A percentile compares a stretch with the other conserved stretches of the same genome.
phyloP scores from a whole-genome alignment of 192 early-diverging fungal genomes.

The Backusella morwellensis region DNA sequence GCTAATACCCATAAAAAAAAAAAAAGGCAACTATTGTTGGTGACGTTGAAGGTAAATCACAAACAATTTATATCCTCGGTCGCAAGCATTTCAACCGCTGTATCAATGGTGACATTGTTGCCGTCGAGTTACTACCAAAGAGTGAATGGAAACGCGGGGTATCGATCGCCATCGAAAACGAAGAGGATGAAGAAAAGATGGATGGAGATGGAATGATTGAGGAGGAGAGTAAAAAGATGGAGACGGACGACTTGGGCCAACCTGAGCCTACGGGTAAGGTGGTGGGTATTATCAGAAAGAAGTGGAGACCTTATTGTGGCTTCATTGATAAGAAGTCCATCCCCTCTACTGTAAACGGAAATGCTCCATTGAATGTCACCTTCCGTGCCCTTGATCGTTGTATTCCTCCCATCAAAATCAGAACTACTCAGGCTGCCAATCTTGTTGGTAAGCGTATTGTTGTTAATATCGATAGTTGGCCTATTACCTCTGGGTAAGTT shows the following conservation, averaged over 20 bases:
- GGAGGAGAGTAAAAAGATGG: constrained; percentile 54
- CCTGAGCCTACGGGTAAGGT: constrained; percentile 80
- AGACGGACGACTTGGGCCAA: constrained; percentile 51
- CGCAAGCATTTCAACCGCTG: constrained; percentile 86
- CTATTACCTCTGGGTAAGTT: constrained; percentile 63
- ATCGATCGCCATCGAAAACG: constrained; percentile 72
- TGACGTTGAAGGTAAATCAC: constrained; percentile 71
- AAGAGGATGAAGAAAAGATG: constrained; percentile 61
- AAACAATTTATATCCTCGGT: constrained; percentile 77
- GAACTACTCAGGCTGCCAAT: constrained; percentile 81
- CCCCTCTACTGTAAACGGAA: constrained; percentile 54
- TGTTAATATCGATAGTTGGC: constrained; percentile 93
- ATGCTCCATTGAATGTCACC: constrained; percentile 68
- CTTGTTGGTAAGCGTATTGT: constrained; percentile 86
- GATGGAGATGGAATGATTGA: constrained; percentile 31
- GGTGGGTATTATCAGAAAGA: constrained; percentile 92
- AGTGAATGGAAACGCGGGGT: constrained; percentile 79
- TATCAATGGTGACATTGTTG: constrained; percentile 90
- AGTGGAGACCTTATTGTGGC: constrained; percentile 93
- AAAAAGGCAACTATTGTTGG: constrained; percentile 72
- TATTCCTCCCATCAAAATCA: constrained; percentile 91
- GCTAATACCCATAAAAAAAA: not conserved
- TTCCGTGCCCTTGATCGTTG: constrained; percentile 90
- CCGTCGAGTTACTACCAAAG: constrained; percentile 81
- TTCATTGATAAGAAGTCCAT: constrained; percentile 77